Conservation (phyloP, 2,329 filamentous ascomycete species). For the Colletotrichum shisoi region DNA sequence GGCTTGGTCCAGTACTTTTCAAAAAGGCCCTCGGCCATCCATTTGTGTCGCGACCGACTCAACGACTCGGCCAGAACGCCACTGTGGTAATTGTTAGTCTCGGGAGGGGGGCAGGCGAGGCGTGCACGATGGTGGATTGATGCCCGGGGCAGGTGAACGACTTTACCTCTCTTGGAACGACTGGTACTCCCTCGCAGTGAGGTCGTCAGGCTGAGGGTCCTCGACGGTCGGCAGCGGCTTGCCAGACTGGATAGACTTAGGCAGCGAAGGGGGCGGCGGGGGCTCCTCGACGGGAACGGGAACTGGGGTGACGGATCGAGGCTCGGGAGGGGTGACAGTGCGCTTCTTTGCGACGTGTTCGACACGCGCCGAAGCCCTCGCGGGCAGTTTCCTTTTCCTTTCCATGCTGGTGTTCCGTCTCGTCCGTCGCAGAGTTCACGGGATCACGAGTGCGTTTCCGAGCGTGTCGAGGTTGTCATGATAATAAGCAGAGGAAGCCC, state of each 20-base stretch:
- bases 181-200: slow-evolving; percentile 74
- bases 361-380: slow-evolving; percentile 67
- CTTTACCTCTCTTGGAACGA: slow-evolving; percentile 73
- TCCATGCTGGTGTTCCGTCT: slow-evolving; percentile 58
- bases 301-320: slow-evolving; percentile 58
- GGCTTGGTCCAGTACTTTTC: slow-evolving; percentile 82
- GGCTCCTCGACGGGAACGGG: slow-evolving; percentile 50
- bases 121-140: neutral
- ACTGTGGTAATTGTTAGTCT: slow-evolving; percentile 53
- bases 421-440: slow-evolving; percentile 30
- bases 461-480: slow-evolving; percentile 36
- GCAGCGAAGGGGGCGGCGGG: slow-evolving; percentile 58
- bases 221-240: slow-evolving; percentile 76
- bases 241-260: slow-evolving; percentile 68
- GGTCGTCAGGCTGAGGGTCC: slow-evolving; percentile 69
- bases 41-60: slow-evolving; percentile 74
- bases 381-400: slow-evolving; percentile 70
- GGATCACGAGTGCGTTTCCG: slow-evolving; percentile 31
- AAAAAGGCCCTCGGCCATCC: slow-evolving; percentile 76
- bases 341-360: slow-evolving; percentile 69
- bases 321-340: slow-evolving; percentile 63
- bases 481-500: slow-evolving; percentile 33
- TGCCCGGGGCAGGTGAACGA: slow-evolving; percentile 24
- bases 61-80: slow-evolving; percentile 79
- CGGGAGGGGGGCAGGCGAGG: too few relatives aligned